Base-by-base conservation (phyloP, 129 eudicot genomes). In the Flaveria trinervia region DNA sequence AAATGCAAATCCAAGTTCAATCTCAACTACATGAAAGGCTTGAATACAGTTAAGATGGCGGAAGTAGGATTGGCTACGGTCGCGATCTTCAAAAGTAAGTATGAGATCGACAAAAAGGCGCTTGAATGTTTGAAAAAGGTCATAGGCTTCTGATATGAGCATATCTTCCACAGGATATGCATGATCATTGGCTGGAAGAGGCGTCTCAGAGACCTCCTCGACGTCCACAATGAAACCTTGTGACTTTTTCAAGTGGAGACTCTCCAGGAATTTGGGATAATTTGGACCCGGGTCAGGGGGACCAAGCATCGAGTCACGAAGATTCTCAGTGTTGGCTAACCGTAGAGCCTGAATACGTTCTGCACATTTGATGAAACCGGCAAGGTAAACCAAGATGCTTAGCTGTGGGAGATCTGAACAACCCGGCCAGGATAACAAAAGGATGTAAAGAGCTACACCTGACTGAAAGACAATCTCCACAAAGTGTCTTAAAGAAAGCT, bases 201-300 rank as follows among this genome's bases (percentile, higher is more conserved):
- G 78, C 50, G 41, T 26, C 60, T 89, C 88, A 12, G 23, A 55
- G 20, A 86, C 75, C 77, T 75, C 86, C 51, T 81, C 84, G 0
- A 85, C 89, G 25, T 65, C 64, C 65, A 82, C 90, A 20, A 46
- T 22, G 45, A 76, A 89, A 17, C 94, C 94, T 33, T 84, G 87
- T 1, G 85, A 85, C 78, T 80, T 77, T 73, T 84, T 89, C 67
- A 86, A 26, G 18, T 70, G 79, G 72, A 71, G 82, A 1, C 79
- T 83, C 70, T 75, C 86, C 85, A 86, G 55, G 77, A 86, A 84
- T 72, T 77, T 79, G 51, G 85, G 79, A 68, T 86, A 89, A 68
- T 85, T 77, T 64, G 96, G 96, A 15, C 95, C 95, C 0, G 90
- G 79, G 5, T 89, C 95, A 56, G 91, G 85, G 12, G 76, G 57